Conservation (phyloP, 1,284 basidiomycete genomes). For the Apiotrichum domesticum region DNA sequence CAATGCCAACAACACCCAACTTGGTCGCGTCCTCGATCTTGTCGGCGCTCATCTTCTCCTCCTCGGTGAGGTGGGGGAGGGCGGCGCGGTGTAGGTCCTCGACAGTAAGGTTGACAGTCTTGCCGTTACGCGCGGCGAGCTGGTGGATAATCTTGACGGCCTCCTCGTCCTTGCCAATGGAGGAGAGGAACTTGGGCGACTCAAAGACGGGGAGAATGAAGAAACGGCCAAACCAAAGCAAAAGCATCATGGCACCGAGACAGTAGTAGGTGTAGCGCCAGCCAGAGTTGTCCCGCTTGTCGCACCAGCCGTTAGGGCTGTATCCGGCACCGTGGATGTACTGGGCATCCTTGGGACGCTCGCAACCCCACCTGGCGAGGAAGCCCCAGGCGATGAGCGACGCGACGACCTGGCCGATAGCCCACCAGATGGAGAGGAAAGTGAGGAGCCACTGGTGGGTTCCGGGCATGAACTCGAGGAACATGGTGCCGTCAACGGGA, state of each 20-base stretch:
- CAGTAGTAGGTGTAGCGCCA: slow-evolving; percentile 59
- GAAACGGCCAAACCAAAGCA: slow-evolving; percentile 40
- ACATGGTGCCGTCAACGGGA: slow-evolving; percentile 57
- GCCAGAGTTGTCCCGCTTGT: slow-evolving; percentile 53
- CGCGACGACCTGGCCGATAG: slow-evolving; percentile 52
- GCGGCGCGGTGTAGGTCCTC: slow-evolving; percentile 49
- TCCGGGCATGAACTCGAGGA: slow-evolving; percentile 55
- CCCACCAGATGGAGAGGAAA: slow-evolving; percentile 62
- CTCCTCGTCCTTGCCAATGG: slow-evolving; percentile 55
- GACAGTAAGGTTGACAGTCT: slow-evolving; percentile 49
- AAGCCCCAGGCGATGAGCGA: slow-evolving; percentile 50
- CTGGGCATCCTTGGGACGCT: not conserved
- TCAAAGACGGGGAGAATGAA: slow-evolving; percentile 52
- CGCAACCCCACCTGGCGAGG: slow-evolving; percentile 18
- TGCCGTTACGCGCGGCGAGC: slow-evolving; percentile 55
- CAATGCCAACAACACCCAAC: slow-evolving; percentile 31
- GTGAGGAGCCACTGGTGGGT: slow-evolving; percentile 60
- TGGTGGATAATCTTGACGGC: slow-evolving; percentile 51
- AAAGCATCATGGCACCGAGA: slow-evolving; percentile 51
- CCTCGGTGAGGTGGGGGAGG: slow-evolving; percentile 25
- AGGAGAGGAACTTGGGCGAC: slow-evolving; percentile 58
- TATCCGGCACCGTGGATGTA: no score
- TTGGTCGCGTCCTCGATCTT: slow-evolving; percentile 13
- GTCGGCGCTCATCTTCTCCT: slow-evolving; percentile 19
- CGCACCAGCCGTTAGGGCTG: slow-evolving; percentile 40